Percentiles rank a stretch among this genome's conserved stretches.
Evolutionary conservation across 495 filamentous ascomycete genomes (phyloP).

Genomic region (Margaritispora aquatica): DNA sequence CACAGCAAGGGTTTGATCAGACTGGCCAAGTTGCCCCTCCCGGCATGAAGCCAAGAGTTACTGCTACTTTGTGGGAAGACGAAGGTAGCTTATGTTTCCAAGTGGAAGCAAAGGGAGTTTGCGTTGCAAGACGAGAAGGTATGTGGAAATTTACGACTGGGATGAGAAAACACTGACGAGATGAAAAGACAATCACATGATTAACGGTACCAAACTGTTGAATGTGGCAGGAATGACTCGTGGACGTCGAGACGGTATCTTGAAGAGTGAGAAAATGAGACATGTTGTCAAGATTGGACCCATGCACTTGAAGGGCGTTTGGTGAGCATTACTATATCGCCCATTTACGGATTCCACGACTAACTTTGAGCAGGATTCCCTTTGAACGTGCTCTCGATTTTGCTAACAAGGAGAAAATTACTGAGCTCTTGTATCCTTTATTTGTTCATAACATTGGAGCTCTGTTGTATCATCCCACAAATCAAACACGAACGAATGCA

Average conservation of each 20-base stretch:
- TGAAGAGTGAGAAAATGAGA: slow-evolving; percentile 95
- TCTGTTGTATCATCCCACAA: slow-evolving; percentile 89
- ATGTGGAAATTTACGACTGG: slow-evolving; percentile 22
- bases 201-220: slow-evolving; percentile 94
- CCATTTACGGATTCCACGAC: not conserved
- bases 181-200: slow-evolving; percentile 88
- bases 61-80: slow-evolving; percentile 96
- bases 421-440: slow-evolving; percentile 86
- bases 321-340: slow-evolving; percentile 51
- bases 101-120: slow-evolving; percentile 93
- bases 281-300: slow-evolving; percentile 99
- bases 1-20: slow-evolving; percentile 66
- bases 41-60: slow-evolving; percentile 98
- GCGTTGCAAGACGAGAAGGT: slow-evolving; percentile 94
- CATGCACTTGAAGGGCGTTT: slow-evolving; percentile 98
- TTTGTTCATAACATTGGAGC: slow-evolving; percentile 98
- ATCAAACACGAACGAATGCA: slow-evolving; percentile 71
- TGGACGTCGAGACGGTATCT: slow-evolving; percentile 88
- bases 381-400: slow-evolving; percentile 96
- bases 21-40: slow-evolving; percentile 91
- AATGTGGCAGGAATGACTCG: slow-evolving; percentile 98
- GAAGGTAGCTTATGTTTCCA: slow-evolving; percentile 97
- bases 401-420: slow-evolving; percentile 99
- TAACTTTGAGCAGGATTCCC: slow-evolving; percentile 67
- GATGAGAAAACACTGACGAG: slow-evolving; percentile 1